Evolutionary conservation across 202 grass and related monocot species (phyloP).

Genomic region (Hordeum pubiflorum): DNA sequence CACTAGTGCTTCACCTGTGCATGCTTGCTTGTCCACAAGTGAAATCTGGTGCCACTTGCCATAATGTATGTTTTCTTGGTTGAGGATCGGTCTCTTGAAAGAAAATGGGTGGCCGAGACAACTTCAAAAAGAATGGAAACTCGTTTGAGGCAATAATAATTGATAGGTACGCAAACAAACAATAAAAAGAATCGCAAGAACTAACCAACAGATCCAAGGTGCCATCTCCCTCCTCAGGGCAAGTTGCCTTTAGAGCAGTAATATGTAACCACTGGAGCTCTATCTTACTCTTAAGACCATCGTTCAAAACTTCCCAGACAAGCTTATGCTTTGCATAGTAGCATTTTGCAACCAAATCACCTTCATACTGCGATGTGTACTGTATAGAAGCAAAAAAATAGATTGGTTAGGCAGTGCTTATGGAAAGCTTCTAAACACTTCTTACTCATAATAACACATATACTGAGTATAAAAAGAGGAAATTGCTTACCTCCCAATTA

Average conservation of each 20-base stretch:
- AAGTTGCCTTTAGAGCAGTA: constrained; percentile 45
- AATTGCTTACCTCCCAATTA: constrained; percentile 50
- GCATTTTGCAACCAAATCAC: constrained; percentile 71
- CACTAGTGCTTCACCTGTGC: constrained; percentile 33
- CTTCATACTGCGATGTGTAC: constrained; percentile 50
- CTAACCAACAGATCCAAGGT: constrained; percentile 54
- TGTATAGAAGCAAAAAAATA: constrained; percentile 8
- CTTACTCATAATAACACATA: not conserved
- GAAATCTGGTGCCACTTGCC: constrained; percentile 62
- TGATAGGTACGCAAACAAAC: not conserved
- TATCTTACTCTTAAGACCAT: constrained; percentile 65
- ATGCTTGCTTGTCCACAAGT: constrained; percentile 52
- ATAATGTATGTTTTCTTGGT: constrained; percentile 66
- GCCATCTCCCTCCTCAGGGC: constrained; percentile 33
- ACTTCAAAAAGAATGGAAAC: constrained; percentile 31
- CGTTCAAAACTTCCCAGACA: constrained; percentile 68
- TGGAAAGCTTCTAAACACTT: not conserved
- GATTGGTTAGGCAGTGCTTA: not conserved
- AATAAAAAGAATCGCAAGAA: not conserved
- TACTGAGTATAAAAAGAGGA: not conserved
- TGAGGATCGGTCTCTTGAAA: constrained; percentile 66
- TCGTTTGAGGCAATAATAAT: not conserved
- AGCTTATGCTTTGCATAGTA: constrained; percentile 73
- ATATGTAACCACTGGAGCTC: constrained; percentile 66
- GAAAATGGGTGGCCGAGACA: constrained; percentile 53